Percentiles rank a stretch among this genome's conserved stretches.
Evolutionary conservation across 192 early-diverging fungal genomes (phyloP).

Genomic region (Kappamyces sp.): DNA sequence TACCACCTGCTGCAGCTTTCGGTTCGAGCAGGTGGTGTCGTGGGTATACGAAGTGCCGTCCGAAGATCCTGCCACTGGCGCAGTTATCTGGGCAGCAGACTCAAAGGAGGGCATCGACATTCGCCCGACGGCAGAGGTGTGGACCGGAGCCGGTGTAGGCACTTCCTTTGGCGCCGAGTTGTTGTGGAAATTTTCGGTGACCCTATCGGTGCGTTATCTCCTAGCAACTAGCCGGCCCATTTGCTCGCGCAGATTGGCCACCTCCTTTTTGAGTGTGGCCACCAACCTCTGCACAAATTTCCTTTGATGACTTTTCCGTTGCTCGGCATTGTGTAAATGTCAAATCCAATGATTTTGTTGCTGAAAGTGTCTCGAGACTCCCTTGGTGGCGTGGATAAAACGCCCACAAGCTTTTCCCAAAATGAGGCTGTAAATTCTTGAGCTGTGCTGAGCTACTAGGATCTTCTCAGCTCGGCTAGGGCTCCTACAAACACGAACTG

Average conservation of each 20-base stretch:
- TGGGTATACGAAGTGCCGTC: neutral
- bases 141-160: constrained; percentile 11
- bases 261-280: constrained; percentile 62
- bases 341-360: no score
- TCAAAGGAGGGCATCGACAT: constrained; percentile 16
- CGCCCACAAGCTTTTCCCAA: no score
- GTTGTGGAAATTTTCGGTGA: constrained; percentile 32
- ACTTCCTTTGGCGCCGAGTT: constrained; percentile 7
- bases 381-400: no score
- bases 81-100: constrained; percentile 19
- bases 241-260: constrained; percentile 63
- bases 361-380: no score
- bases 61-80: constrained; percentile 10
- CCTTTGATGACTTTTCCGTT: no score
- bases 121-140: constrained; percentile 11
- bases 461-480: no score
- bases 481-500: no score
- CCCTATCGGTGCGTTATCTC: constrained; percentile 48
- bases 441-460: no score
- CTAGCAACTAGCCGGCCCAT: constrained; percentile 60
- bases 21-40: neutral
- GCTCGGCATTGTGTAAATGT: no score
- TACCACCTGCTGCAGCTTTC: neutral
- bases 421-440: no score
- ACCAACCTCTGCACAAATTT: no score